Evolutionary conservation across 306 rosid genomes (phyloP).

Genomic region (Corylus americana): DNA sequence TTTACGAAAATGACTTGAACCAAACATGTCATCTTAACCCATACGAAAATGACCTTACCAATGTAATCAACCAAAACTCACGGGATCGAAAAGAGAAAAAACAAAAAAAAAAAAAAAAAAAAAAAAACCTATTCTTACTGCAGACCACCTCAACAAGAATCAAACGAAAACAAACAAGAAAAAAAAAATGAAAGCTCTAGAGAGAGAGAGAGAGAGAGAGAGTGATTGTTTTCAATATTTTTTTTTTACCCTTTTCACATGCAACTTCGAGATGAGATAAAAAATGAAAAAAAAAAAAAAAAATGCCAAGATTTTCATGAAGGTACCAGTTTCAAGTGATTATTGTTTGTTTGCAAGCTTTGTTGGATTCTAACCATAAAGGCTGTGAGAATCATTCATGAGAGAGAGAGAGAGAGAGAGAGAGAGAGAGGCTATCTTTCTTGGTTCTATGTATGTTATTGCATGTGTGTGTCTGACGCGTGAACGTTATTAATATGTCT

Average conservation of each 20-base stretch:
- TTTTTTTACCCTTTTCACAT: constrained; percentile 22
- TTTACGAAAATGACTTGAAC: constrained; percentile 42
- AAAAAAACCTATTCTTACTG: neutral
- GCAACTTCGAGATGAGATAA: constrained; percentile 15
- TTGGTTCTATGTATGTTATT: constrained; percentile 28
- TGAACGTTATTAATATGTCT: constrained; percentile 50
- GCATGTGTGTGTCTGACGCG: constrained; percentile 55
- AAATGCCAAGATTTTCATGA: constrained; percentile 28
- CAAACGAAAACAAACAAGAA: constrained; percentile 26
- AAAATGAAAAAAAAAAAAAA: neutral
- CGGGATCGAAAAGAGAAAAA: neutral
- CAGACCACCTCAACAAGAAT: constrained; percentile 15
- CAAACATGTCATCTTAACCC: constrained; percentile 34
- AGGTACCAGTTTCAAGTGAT: constrained; percentile 15
- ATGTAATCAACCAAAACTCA: constrained; percentile 36
- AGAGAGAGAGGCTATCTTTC: constrained; percentile 21
- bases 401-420: constrained; percentile 35
- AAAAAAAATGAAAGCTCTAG: constrained; percentile 6
- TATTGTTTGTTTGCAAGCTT: constrained; percentile 42
- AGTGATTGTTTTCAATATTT: constrained; percentile 3
- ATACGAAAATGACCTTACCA: constrained; percentile 19
- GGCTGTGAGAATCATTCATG: constrained; percentile 45
- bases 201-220: too few species aligned
- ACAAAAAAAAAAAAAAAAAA: neutral
- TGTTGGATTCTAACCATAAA: constrained; percentile 43